phyloP scores from a whole-genome alignment of 192 early-diverging fungal genomes.

The Dispira simplex region DNA sequence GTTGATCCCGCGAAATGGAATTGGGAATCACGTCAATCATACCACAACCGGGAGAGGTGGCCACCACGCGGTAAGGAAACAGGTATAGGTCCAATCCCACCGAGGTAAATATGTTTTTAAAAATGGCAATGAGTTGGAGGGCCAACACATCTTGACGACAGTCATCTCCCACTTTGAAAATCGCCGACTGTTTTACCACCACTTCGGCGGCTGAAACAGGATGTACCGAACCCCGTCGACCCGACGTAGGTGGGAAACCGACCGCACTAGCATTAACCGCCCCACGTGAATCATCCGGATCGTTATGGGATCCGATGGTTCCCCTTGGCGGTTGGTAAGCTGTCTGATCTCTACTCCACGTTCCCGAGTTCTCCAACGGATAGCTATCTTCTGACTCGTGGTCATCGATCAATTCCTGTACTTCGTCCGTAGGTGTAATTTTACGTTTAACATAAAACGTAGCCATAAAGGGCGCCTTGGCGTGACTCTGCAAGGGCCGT shows the following conservation, averaged over 20 bases:
- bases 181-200: constrained; percentile 63
- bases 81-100: constrained; percentile 90
- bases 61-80: constrained; percentile 94
- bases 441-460: constrained; percentile 78
- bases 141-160: constrained; percentile 98
- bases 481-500: constrained; percentile 88
- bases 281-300: no score
- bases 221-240: no score
- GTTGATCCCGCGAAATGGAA: constrained; percentile 92
- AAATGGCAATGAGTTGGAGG: constrained; percentile 91
- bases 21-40: constrained; percentile 97
- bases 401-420: constrained; percentile 26
- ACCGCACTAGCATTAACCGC: no score
- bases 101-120: constrained; percentile 87
- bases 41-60: constrained; percentile 92
- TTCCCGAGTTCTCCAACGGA: constrained; percentile 3
- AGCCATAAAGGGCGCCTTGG: constrained; percentile 99
- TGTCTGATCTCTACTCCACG: no score
- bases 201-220: constrained; percentile 4
- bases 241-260: no score
- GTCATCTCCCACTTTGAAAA: constrained; percentile 99
- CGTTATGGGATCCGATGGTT: no score
- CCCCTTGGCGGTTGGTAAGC: no score
- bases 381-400: constrained; percentile 11
- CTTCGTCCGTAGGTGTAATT: constrained; percentile 35